These are phyloP conservation scores for Xylariales sp. DNA, from an alignment of 2,329 filamentous ascomycete genomes.

Conservation along the genomic window DNA sequence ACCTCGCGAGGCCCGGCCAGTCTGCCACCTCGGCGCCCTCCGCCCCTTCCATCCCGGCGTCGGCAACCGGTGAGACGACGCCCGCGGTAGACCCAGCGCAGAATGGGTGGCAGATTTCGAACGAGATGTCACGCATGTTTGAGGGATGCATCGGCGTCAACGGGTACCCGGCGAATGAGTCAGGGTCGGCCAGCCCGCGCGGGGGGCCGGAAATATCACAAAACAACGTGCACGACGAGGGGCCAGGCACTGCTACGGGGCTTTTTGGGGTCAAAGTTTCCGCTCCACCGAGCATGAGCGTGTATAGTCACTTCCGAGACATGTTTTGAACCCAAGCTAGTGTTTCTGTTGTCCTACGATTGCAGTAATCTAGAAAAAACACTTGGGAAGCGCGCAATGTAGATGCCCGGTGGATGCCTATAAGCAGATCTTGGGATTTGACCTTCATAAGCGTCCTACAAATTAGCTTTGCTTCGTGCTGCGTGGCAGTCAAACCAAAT, in stretches of 20 bases:
- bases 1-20: slow-evolving; percentile 17
- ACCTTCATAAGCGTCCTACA: too few species aligned
- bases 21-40: not conserved
- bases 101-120: slow-evolving; percentile 47
- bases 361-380: too few species aligned
- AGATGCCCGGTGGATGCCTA: too few species aligned
- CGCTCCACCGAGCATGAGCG: slow-evolving; percentile 10
- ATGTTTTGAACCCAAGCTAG: slow-evolving; percentile 24
- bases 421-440: too few species aligned
- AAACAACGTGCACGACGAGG: slow-evolving; percentile 7
- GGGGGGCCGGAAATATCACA: not conserved
- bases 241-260: not conserved
- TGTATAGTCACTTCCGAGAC: slow-evolving; percentile 22
- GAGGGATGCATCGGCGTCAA: slow-evolving; percentile 31
- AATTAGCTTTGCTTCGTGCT: too few species aligned
- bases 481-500: too few species aligned
- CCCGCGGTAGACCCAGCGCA: slow-evolving; percentile 13
- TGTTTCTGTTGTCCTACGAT: too few species aligned
- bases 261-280: slow-evolving; percentile 5
- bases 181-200: not conserved
- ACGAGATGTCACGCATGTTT: slow-evolving; percentile 48
- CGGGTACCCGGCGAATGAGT: too few species aligned
- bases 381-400: too few species aligned
- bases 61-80: slow-evolving; percentile 4
- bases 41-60: slow-evolving; percentile 8